Conservation (phyloP, 805 yeast genomes). For the Candida coleopterorum region DNA sequence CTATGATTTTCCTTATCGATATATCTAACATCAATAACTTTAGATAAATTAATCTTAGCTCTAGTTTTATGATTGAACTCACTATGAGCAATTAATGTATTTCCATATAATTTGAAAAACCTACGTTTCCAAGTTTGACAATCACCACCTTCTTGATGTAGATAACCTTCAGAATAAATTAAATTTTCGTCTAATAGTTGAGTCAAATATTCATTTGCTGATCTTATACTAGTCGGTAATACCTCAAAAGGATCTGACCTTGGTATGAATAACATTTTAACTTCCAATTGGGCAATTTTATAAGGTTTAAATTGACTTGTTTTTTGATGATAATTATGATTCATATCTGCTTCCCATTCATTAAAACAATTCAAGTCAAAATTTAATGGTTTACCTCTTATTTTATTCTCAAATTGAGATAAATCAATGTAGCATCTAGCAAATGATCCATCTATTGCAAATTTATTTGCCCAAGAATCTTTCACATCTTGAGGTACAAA, state of each 20-base stretch:
- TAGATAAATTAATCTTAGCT: slow-evolving; percentile 70
- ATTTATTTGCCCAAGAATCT: slow-evolving; percentile 58
- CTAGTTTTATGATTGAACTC: slow-evolving; percentile 64
- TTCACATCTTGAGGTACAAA: slow-evolving; percentile 46
- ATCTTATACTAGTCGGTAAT: slow-evolving; percentile 64
- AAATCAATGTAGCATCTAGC: slow-evolving; percentile 71
- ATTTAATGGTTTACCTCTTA: slow-evolving; percentile 48
- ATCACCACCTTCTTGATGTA: slow-evolving; percentile 93
- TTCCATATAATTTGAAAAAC: slow-evolving; percentile 68
- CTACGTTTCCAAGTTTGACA: slow-evolving; percentile 69
- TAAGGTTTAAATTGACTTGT: slow-evolving; percentile 42
- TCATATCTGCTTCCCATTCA: slow-evolving; percentile 62
- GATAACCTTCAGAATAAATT: slow-evolving; percentile 53
- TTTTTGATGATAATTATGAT: slow-evolving; percentile 16
- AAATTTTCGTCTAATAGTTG: slow-evolving; percentile 25
- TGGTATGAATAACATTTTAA: slow-evolving; percentile 67
- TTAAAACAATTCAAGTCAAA: slow-evolving; percentile 64
- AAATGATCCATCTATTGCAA: slow-evolving; percentile 88
- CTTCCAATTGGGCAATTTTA: slow-evolving; percentile 60
- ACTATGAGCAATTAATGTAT: slow-evolving; percentile 70
- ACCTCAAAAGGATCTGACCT: slow-evolving; percentile 55
- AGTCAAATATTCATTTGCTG: slow-evolving; percentile 33
- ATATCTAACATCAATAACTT: slow-evolving; percentile 51
- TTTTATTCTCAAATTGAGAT: slow-evolving; percentile 49
- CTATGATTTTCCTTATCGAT: slow-evolving; percentile 35